Evolutionary conservation across 345 rosid species (phyloP).

Genomic region (Raphanus sativus): DNA sequence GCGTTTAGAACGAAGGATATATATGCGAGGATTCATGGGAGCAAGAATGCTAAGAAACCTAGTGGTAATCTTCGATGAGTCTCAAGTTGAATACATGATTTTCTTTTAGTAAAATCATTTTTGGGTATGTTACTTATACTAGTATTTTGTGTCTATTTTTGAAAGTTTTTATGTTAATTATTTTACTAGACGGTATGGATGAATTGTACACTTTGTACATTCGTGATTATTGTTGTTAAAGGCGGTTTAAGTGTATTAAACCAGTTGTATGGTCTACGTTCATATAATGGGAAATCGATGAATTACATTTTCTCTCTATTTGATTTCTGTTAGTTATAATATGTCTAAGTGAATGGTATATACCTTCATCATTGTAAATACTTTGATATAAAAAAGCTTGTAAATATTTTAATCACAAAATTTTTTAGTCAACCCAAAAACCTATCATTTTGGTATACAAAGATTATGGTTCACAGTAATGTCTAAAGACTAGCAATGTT

Average conservation of each 20-base stretch:
- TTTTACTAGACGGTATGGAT: not conserved
- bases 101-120: not conserved
- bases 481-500: not conserved
- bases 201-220: not conserved
- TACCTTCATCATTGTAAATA: not conserved
- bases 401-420: not conserved
- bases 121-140: not conserved
- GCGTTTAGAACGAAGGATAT: conserved; percentile 45
- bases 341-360: not conserved
- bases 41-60: conserved; percentile 51
- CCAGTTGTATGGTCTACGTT: conserved; percentile 1
- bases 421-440: not conserved
- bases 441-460: not conserved
- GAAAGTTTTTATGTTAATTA: not conserved
- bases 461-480: not conserved
- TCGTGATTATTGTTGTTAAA: not conserved
- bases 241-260: not conserved
- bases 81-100: not conserved
- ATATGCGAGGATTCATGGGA: conserved; percentile 49
- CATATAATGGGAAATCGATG: not conserved
- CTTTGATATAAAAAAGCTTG: not conserved
- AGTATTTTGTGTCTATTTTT: not conserved
- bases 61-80: conserved; percentile 29
- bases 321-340: not conserved
- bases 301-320: not conserved